Evolutionary conservation across 306 rosid genomes (phyloP), one percentile per base, ranked within the genome.

Genomic region (Inga oerstediana): DNA sequence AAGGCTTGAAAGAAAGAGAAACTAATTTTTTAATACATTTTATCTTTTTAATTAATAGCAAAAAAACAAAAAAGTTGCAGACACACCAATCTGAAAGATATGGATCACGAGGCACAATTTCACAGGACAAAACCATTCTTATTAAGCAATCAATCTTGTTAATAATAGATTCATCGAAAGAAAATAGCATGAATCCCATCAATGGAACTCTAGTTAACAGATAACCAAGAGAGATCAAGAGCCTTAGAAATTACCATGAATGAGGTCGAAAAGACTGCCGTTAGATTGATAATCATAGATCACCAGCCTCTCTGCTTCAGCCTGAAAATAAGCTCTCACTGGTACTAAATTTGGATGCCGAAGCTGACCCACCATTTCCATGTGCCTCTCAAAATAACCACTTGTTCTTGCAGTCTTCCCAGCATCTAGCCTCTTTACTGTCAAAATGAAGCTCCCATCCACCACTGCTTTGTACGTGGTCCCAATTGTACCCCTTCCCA

Each of bases 401-500:
- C 88, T 88, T 11, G 90, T 86, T 20, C 52, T 49, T 41, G 91
- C 91, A 2, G 88, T 90, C 84, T 89, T 89, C 19, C 83, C 86
- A 2, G 91, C 97, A 37, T 93, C 99, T 74, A 95, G 74, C 61
- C 99, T 91, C 94, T 95, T 95, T 80, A 95, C 98, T 35, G 99
- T 92, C 78, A 92, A 84, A 6, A 84, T 82, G 37, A 91, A 68
- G 80, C 82, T 90, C 84, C 86, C 89, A 78, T 91, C 93, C 62
- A 95, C 62, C 80, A 93, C 98, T 30, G 97, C 99, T 86, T 95
- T 95, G 84, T 95, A 95, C 5, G 99, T 95, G 2, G 97, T 89
- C 56, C 98, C 99, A 14, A 91, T 84, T 8, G 87, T 88, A 22
- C 99, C 99, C 56, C 98, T 89, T 1, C 98, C 99, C 1, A 95